Base-by-base conservation (phyloP, 225 moss, liverwort and hornwort genomes). In the Antitrichia curtipendula region DNA sequence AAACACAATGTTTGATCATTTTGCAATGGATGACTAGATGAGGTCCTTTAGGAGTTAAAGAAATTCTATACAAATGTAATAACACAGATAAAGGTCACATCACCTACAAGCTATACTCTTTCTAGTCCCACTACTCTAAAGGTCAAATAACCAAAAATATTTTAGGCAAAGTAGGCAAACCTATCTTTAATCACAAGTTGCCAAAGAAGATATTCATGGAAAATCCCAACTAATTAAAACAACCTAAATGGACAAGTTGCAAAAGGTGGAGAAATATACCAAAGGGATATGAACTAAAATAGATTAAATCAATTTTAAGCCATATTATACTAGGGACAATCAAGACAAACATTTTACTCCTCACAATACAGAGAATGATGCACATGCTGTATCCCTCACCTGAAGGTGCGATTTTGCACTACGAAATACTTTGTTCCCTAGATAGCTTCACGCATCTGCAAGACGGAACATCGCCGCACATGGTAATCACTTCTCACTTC, bases 321-420 rank as follows among this genome's bases (percentile, higher is more conserved):
- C 19, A 0, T 10, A 9, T 20, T 36, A 36, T 64, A 6, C 10
- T 0, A 36, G 2, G 10, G 36, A 36, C 36, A 36, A 34, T 36
- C 0, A 64, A 64, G 6, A 36, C 3, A 36, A 0, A 64, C 36
- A 36, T 20, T 65, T 5, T 20, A 0, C 20, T n/a, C n/a, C 20
- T 65, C 20, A 20, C 3, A 65, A 65, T 36, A 36, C 7, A n/a
- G 0, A 65, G 34, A 65, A 65, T 36, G 11, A 21, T 65, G 20
- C 6, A 65, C 0, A 6, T 65, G 20, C 0, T 21, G 2, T 65
- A 36, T 36, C 3, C 3, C 4, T 1, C 36, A 65, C 21, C 2
- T 34, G 0, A 3, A 65, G 11, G 6, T 59, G n/a, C 21, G 11
- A 64, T 5, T 64, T 36, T 2, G 2, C 9, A 64, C 10, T 19